phyloP scores from a whole-genome alignment of 2,329 filamentous ascomycete genomes.

The Fusarium clavum region DNA sequence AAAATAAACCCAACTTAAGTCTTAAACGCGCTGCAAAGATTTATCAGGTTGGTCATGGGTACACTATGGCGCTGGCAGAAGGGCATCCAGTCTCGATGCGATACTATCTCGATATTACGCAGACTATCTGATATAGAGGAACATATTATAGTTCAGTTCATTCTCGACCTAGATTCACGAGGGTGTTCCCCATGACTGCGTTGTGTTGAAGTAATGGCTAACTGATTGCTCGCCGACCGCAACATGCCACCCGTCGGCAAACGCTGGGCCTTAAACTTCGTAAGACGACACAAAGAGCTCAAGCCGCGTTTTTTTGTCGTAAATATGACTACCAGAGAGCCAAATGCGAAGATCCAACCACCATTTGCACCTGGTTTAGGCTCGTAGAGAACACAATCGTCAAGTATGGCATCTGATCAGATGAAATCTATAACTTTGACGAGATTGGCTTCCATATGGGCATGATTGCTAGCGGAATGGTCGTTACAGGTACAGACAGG shows the following conservation, averaged over 20 bases:
- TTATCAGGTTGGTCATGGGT: background rate
- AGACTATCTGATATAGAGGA: conserved; percentile 33
- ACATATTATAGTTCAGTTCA: conserved; percentile 23
- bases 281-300: conserved; percentile 44
- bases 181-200: conserved; percentile 38
- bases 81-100: conserved; percentile 1
- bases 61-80: background rate
- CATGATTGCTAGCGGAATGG: conserved; percentile 1
- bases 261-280: conserved; percentile 45
- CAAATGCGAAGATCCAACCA: background rate
- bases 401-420: conserved; percentile 33
- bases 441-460: background rate
- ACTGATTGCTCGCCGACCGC: conserved; percentile 27
- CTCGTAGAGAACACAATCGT: conserved; percentile 21
- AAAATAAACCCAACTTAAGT: background rate
- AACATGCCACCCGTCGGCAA: conserved; percentile 37
- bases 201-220: conserved; percentile 44
- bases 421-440: background rate
- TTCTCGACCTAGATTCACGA: conserved; percentile 12
- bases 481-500: background rate
- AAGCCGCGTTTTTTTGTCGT: conserved; percentile 39
- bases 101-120: conserved; percentile 12
- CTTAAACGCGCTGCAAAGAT: background rate
- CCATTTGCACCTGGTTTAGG: too few species aligned
- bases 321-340: conserved; percentile 44